Base-by-base conservation (phyloP, 106 monocot species). In the Acorus calamus region DNA sequence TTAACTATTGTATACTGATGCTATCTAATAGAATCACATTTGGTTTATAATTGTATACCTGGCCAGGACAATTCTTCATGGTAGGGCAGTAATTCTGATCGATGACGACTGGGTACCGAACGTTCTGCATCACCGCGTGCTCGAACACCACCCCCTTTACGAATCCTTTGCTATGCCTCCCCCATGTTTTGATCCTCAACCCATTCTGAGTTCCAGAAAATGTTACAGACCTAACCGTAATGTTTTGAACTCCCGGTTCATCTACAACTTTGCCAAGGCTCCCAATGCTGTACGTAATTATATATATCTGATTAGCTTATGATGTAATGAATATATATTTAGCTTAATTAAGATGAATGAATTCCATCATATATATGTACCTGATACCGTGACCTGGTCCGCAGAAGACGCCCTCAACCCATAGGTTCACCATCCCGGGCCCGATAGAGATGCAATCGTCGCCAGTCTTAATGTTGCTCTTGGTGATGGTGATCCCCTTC, bases 361-460 rank as follows among this genome's bases (percentile, higher is more conserved):
- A 8, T 11, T n/a, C n/a, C 42, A 12, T 41, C 4, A 4, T 59
- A 50, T 28, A 43, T 4, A 7, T 7, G n/a, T n/a, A 71, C 71
- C 53, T 76, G 57, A 81, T 76, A 41, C 81, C 77, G 52, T 83
- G 82, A 5, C 82, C 78, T 11, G 78, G 78, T 5, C 82, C 82
- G 47, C 78, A 78, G 5, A 46, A 41, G 47, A 83, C 13, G 4
- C 13, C 9, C 57, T 78, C 71, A 44, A 78, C 68, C 74, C 74
- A 74, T 9, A 75, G 44, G 53, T 75, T 64, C 49, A 62, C 47
- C n/a, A 44, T 67, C 6, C 82, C 82, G 4, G 55, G 48, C 4
- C 70, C 66, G n/a, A 83, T 72, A 3, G 83, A 79, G 64, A 83
- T 69, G 73, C 79, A 83, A 47, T 83, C 83, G 65, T 83, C 83